Conservation (phyloP, 345 rosid species). For the Eutrema japonicum region DNA sequence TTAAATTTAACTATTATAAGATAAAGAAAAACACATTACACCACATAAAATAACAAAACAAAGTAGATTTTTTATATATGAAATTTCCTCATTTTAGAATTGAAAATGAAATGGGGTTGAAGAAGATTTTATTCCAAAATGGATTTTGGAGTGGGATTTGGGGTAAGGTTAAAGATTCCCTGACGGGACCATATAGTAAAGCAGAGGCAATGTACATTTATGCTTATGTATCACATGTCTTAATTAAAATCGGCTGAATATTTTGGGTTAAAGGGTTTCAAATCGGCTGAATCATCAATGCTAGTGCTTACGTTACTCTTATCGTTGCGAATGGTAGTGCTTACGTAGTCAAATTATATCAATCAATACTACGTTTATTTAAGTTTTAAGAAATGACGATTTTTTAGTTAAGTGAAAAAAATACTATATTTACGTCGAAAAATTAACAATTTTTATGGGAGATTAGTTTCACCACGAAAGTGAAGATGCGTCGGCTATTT, state of each 20-base stretch:
- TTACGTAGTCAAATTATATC: not conserved
- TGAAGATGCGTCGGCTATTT: constrained; percentile 1
- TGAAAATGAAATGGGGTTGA: too few relatives aligned
- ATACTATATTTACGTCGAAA: not conserved
- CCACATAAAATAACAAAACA: too few relatives aligned
- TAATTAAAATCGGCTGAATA: constrained; percentile 8
- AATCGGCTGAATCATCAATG: not conserved
- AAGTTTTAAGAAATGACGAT: not conserved
- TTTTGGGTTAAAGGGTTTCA: too few relatives aligned
- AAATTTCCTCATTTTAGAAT: too few relatives aligned
- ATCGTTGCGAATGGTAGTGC: not conserved
- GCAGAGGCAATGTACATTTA: not conserved
- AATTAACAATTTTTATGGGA: not conserved
- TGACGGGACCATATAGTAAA: not conserved
- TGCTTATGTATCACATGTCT: constrained; percentile 33
- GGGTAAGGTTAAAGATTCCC: too few relatives aligned
- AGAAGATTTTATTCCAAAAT: too few relatives aligned
- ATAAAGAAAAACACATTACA: too few relatives aligned
- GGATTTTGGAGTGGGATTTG: too few relatives aligned
- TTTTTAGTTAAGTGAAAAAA: not conserved
- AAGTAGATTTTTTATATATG: too few relatives aligned
- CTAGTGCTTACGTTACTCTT: not conserved
- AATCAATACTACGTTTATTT: not conserved
- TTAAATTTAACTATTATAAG: too few relatives aligned
- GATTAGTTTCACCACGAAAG: not conserved